Conservation (phyloP, 1,284 basidiomycete species). For the Tetrapyrgos nigripes region DNA sequence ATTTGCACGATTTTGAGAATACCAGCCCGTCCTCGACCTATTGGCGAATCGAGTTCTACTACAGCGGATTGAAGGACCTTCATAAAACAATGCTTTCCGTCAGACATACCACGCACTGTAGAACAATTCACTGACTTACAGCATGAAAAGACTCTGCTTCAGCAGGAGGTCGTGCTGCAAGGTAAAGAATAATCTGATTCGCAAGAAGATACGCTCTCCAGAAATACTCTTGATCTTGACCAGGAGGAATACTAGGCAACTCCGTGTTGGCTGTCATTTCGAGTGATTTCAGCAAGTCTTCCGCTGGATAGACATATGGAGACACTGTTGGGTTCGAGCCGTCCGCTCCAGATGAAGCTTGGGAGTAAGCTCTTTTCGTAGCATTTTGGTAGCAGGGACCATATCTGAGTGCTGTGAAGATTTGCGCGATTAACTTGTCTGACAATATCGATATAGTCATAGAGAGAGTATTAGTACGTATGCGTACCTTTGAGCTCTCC, state of each 20-base stretch:
- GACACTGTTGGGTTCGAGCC: background rate
- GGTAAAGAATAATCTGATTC: conserved; percentile 18
- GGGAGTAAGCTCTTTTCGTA: background rate
- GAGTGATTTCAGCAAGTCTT: conserved; percentile 10
- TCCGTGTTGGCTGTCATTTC: conserved; percentile 10
- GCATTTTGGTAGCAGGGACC: too few relatives aligned
- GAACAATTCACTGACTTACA: background rate
- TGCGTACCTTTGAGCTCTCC: too few relatives aligned
- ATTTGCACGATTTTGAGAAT: conserved; percentile 5
- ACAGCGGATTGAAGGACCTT: conserved; percentile 10
- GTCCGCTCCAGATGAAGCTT: background rate
- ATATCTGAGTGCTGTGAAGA: too few relatives aligned
- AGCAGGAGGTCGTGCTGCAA: conserved; percentile 13
- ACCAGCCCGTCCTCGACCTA: conserved; percentile 9
- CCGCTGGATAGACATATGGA: background rate
- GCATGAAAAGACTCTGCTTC: conserved; percentile 13
- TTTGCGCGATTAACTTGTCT: too few relatives aligned
- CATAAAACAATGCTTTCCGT: background rate
- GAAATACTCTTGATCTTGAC: conserved; percentile 10
- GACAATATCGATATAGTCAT: too few relatives aligned
- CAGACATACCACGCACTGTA: background rate
- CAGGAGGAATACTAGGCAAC: conserved; percentile 12
- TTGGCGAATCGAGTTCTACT: conserved; percentile 7
- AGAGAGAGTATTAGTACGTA: too few relatives aligned
- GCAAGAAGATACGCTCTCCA: conserved; percentile 15